These are phyloP conservation scores for Cytospora paraplurivora DNA, from an alignment of 2,329 filamentous ascomycete species.

Conservation along the genomic window DNA sequence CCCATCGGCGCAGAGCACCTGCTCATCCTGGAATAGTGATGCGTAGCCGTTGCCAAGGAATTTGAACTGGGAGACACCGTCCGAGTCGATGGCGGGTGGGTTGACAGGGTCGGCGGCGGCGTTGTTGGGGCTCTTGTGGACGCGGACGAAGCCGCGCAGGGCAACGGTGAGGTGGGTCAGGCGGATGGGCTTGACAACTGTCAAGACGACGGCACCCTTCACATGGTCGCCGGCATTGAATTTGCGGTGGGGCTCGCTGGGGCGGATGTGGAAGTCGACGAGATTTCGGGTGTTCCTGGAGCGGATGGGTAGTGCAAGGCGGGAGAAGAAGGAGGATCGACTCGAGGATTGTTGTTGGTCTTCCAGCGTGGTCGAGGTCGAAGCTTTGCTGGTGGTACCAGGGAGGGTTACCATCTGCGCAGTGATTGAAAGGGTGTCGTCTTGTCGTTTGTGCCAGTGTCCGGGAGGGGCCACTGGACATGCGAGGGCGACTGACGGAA, in stretches of 20 bases:
- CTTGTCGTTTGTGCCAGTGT: conserved; percentile 19
- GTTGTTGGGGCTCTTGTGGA: conserved; percentile 69
- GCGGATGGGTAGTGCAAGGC: conserved; percentile 54
- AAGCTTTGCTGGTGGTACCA: conserved; percentile 43
- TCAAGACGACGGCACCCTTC: conserved; percentile 71
- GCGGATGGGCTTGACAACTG: conserved; percentile 71
- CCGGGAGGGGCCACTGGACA: conserved; percentile 3
- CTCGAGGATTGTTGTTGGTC: conserved; percentile 42
- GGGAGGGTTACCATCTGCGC: conserved; percentile 51
- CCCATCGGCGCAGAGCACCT: conserved; percentile 77
- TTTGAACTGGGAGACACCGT: conserved; percentile 43
- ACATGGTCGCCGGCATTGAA: conserved; percentile 77
- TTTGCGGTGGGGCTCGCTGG: conserved; percentile 75
- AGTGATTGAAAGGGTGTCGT: conserved; percentile 24
- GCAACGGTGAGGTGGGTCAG: conserved; percentile 80
- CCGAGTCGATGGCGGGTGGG: conserved; percentile 43
- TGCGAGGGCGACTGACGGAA: conserved; percentile 4
- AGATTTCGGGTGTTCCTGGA: conserved; percentile 62
- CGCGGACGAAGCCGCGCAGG: conserved; percentile 77
- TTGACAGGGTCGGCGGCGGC: conserved; percentile 53
- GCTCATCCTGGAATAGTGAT: conserved; percentile 82
- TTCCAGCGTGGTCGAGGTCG: conserved; percentile 42
- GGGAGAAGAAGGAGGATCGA: conserved; percentile 54
- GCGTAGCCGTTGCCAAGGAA: conserved; percentile 78
- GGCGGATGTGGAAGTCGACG: conserved; percentile 76